Base-by-base conservation (phyloP, 2,329 filamentous ascomycete species). In the Fusarium euwallaceae region DNA sequence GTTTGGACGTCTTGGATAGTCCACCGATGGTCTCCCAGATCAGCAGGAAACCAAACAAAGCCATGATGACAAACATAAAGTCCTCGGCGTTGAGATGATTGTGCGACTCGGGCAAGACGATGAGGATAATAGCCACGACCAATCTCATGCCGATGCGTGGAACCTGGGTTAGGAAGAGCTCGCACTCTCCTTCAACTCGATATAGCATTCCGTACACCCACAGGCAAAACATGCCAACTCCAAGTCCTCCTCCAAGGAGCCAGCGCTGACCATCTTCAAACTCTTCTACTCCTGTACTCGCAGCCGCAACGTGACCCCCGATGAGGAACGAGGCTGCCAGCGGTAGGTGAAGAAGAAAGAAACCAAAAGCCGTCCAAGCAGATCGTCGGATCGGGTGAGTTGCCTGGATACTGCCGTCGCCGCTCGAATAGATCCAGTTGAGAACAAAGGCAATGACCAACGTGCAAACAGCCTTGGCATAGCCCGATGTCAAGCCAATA, bases 351-450 rank as follows among this genome's bases (percentile, higher is more conserved):
- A 87, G 77, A 20, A 85, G 73, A 60, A 85, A 84, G 81, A 86
- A 87, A 6, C 80, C 79, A 70, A 87, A 87, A 0, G 84, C 85
- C 6, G 85, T 85, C 76, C 80, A 83, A 0, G 84, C 82, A 20
- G 82, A 86, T 43, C 86, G 79, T n/a, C 85, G 82, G 53, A 87
- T 81, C 0, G 86, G 85, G 70, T 87, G 86, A 8, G 82, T 83
- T 14, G 80, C 81, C 24, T 84, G 76, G 10, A 86, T 68, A 16
- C 85, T 84, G 16, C 86, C 86, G 64, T 88, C 86, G 37, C 85
- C 84, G 66, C 86, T 86, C 24, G 86, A 82, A 64, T 88, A 88
- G 59, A 88, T 76, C 85, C 85, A 88, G 67, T 87, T 88, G 61
- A 88, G 80, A 71, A 84, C 86, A 70, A 88, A 88, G 0, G 86